Conservation (phyloP, 805 yeast species). For the Cephaloascus albidus region DNA sequence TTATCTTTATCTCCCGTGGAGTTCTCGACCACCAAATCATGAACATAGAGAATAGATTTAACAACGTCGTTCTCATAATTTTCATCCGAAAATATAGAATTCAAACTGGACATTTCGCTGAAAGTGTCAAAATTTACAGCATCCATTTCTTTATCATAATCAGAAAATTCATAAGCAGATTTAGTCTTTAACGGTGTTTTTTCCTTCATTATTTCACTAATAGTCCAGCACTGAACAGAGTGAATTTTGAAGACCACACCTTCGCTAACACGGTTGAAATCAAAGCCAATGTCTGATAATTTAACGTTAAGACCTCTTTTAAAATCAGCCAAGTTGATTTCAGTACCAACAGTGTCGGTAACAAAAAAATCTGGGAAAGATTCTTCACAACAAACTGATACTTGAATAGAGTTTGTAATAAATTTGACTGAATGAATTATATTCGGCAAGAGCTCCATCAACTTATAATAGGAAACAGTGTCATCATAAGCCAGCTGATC, state of each 20-base stretch:
- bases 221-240: conserved; percentile 20
- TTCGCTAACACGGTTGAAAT: conserved; percentile 15
- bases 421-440: conserved; percentile 16
- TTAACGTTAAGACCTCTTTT: conserved; percentile 26
- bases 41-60: conserved; percentile 20
- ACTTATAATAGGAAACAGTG: conserved; percentile 8
- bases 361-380: conserved; percentile 23
- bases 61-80: conserved; percentile 14
- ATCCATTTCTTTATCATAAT: conserved; percentile 13
- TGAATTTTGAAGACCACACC: conserved; percentile 11
- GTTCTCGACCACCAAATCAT: conserved; percentile 17
- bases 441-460: conserved; percentile 22
- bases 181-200: conserved; percentile 7
- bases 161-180: conserved; percentile 5
- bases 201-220: conserved; percentile 28
- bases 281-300: conserved; percentile 9
- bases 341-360: conserved; percentile 11
- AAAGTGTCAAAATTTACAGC: conserved; percentile 11
- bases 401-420: conserved; percentile 16
- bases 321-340: conserved; percentile 23
- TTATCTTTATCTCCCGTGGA: conserved; percentile 12
- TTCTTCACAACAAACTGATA: conserved; percentile 29
- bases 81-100: conserved; percentile 10
- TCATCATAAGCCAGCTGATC: background rate
- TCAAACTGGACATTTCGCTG: conserved; percentile 24